Evolutionary conservation across 2,329 filamentous ascomycete species (phyloP).

Genomic region (Zymoseptoria crescenta): DNA sequence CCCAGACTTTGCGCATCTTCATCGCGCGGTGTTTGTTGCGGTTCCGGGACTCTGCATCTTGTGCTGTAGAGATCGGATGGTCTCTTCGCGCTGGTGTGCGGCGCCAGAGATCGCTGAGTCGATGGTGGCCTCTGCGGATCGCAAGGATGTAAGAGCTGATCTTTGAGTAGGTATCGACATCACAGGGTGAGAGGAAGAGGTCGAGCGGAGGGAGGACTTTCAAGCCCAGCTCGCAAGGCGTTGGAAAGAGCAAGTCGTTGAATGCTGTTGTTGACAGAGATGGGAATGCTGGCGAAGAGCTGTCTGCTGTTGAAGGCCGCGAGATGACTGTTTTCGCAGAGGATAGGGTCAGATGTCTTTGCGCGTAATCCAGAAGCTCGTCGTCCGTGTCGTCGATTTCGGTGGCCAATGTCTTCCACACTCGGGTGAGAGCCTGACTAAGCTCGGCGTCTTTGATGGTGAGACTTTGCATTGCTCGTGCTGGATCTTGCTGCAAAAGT

Average conservation of each 20-base stretch:
- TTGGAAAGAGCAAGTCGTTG: constrained; percentile 72
- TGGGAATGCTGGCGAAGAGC: constrained; percentile 27
- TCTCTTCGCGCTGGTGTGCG: constrained; percentile 69
- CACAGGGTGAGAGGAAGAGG: constrained; percentile 70
- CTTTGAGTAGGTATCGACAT: constrained; percentile 72
- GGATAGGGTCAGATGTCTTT: constrained; percentile 63
- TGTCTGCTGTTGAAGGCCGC: constrained; percentile 35
- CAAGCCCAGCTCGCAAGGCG: constrained; percentile 62
- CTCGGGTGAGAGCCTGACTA: constrained; percentile 63
- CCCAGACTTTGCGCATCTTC: constrained; percentile 78
- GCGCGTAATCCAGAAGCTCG: constrained; percentile 74
- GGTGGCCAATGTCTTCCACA: constrained; percentile 72
- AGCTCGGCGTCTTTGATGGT: constrained; percentile 83
- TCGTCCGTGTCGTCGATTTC: constrained; percentile 66
- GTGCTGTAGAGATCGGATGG: constrained; percentile 47
- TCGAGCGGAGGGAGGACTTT: constrained; percentile 73
- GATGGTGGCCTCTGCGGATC: constrained; percentile 76
- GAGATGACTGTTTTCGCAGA: constrained; percentile 42
- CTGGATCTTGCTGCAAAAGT: constrained; percentile 44
- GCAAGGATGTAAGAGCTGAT: constrained; percentile 83
- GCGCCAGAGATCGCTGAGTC: constrained; percentile 80
- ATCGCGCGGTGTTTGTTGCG: constrained; percentile 56
- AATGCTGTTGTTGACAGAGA: constrained; percentile 52
- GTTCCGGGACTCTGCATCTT: constrained; percentile 54
- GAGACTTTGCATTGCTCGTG: constrained; percentile 53